A percentile compares a stretch with the other conserved stretches of the same genome.
Evolutionary conservation across 352 stramenopile genomes (phyloP).

Genomic region (Globisporangium carolinianum): DNA sequence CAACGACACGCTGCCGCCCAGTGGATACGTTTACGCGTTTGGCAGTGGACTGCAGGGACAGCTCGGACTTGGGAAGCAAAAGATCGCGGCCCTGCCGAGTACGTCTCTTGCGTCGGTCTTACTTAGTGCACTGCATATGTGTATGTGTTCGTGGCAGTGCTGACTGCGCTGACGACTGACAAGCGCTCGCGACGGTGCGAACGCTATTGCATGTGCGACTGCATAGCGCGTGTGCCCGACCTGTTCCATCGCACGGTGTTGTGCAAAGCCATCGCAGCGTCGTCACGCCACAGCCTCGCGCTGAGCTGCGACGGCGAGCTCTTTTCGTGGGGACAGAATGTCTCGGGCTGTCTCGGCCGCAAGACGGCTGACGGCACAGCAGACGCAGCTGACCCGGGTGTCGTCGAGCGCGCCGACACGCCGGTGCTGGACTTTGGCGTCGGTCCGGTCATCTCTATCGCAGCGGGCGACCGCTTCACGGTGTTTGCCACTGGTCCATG

Average conservation of each 20-base stretch:
- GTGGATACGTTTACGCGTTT: slow-evolving; percentile 59
- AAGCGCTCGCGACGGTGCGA: no score
- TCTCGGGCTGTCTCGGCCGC: slow-evolving; percentile 46
- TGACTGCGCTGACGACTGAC: no score
- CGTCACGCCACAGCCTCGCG: slow-evolving; percentile 51
- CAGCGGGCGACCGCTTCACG: slow-evolving; percentile 50
- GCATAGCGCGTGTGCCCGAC: slow-evolving; percentile 41
- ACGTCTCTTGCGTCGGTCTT: slow-evolving; percentile 2
- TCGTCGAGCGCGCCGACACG: slow-evolving; percentile 22
- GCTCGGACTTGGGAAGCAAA: slow-evolving; percentile 70
- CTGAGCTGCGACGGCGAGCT: slow-evolving; percentile 50
- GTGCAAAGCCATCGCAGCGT: slow-evolving; percentile 38
- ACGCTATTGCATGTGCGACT: no score
- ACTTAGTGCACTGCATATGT: no score
- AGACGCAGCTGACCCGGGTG: slow-evolving; percentile 39
- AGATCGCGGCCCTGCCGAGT: slow-evolving; percentile 54
- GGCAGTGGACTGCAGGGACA: slow-evolving; percentile 65
- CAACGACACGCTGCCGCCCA: background rate
- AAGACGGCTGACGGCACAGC: slow-evolving; percentile 13
- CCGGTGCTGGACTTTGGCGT: slow-evolving; percentile 31
- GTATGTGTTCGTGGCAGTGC: no score
- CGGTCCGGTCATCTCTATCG: slow-evolving; percentile 42
- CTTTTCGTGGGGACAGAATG: slow-evolving; percentile 68
- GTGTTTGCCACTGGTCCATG: slow-evolving; percentile 46
- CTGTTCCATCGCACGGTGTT: slow-evolving; percentile 44